Percentiles rank a stretch among this genome's conserved stretches.
Conservation (phyloP, 495 filamentous ascomycete genomes). For the Filosporella fistucella region DNA sequence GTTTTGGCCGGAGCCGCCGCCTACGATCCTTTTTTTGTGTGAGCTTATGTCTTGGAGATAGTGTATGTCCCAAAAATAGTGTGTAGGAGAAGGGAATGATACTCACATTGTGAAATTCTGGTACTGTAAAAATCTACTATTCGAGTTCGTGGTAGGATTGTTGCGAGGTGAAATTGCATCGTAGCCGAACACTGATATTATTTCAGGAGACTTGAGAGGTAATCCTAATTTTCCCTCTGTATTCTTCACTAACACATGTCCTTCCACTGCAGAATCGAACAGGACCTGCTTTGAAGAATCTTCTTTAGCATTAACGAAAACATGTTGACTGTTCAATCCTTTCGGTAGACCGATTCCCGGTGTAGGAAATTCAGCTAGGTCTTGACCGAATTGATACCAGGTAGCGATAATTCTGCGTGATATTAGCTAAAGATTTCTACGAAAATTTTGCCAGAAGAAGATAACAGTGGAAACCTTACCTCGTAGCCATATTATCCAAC, state of each 20-base stretch:
- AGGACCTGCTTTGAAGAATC: constrained; percentile 31
- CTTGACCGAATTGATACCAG: constrained; percentile 45
- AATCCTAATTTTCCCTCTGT: constrained; percentile 34
- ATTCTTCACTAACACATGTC: constrained; percentile 62
- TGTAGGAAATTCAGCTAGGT: constrained; percentile 27
- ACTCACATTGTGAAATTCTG: too few relatives aligned
- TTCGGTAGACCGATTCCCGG: constrained; percentile 37
- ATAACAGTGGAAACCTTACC: constrained; percentile 31
- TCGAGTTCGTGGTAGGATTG: background rate
- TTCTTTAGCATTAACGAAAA: constrained; percentile 42
- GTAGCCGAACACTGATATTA: constrained; percentile 47
- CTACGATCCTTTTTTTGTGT: constrained; percentile 72
- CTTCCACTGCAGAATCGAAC: constrained; percentile 40
- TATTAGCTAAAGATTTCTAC: too few relatives aligned
- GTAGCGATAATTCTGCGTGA: constrained; percentile 41
- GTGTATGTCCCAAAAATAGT: too few relatives aligned
- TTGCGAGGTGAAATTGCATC: constrained; percentile 23
- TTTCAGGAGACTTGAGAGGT: constrained; percentile 43
- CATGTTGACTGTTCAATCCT: constrained; percentile 49
- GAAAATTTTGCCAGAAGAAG: constrained; percentile 3
- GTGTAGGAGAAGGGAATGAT: too few relatives aligned
- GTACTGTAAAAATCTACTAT: too few relatives aligned
- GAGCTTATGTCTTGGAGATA: background rate
- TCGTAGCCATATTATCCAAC: constrained; percentile 33
- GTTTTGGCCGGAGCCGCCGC: constrained; percentile 21